Base-by-base conservation (phyloP, 192 early-diverging fungal genomes). In the Coemansia sp. region DNA sequence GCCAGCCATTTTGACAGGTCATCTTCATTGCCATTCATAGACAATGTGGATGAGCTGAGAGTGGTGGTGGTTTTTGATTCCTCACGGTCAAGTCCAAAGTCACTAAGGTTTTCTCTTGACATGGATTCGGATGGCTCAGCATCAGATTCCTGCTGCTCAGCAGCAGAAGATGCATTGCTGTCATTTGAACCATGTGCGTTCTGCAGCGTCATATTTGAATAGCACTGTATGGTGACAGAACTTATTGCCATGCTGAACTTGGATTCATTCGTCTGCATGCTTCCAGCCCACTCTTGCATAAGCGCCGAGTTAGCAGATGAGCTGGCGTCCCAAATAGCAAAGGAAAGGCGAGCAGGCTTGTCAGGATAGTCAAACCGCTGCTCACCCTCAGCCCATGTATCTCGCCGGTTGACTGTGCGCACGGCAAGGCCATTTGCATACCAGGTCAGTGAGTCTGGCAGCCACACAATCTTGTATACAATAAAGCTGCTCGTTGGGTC, bases 251-350 rank as follows among this genome's bases (percentile, higher is more conserved):
- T 83, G 48, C 66, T 71, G 56, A 82, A 87, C 1, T 59, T 53
- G 2, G 57, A 38, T 20, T 60, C 71, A 47, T 76, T 56, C n/a
- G 79, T 73, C 31, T 73, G 70, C 15, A 79, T 48, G 36, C 24
- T 63, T 11, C 76, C 76, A 18, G 61, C 86, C 86, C 56, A 86
- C 70, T 26, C 66, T 78, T 84, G 81, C 58, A 54, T 82, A 56
- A 38, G 46, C 11, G 1, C 79, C 58, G 58, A 76, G 70, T 73
- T 70, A 28, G 12, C 62, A 24, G 60, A 70, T 36, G 21, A 58
- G 25, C 83, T 73, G 10, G 80, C 76, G 64, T 87, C 82, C 87
- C 87, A 89, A 37, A 89, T 84, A 1, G 84, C 82, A 65, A 87
- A 85, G 0, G 82, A 81, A 9, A 86, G 63, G 24, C 77, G 71